phyloP scores from a whole-genome alignment of 306 rosid genomes.

The Malus sieversii region DNA sequence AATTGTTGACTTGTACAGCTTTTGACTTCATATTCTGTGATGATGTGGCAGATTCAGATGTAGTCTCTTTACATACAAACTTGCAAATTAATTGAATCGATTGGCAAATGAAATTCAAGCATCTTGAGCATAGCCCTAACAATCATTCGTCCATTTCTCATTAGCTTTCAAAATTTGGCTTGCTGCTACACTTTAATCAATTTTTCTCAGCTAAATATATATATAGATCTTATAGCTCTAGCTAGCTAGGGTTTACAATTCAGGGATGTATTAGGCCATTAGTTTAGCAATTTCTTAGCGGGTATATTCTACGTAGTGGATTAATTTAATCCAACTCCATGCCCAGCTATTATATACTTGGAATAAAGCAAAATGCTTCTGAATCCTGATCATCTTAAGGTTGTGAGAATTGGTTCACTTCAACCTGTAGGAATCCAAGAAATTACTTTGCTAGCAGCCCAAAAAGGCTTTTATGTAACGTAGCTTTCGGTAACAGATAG shows the following conservation, averaged over 20 bases:
- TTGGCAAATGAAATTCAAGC: not conserved
- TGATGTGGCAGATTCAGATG: not conserved
- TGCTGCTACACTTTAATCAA: not conserved
- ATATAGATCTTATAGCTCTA: not conserved
- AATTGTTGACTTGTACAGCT: not conserved
- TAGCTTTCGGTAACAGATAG: slow-evolving; percentile 15
- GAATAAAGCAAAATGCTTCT: slow-evolving; percentile 17
- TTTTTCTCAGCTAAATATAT: not conserved
- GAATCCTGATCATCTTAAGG: not conserved
- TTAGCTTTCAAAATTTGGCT: not conserved
- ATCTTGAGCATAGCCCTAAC: not conserved
- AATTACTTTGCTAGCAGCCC: slow-evolving; percentile 1
- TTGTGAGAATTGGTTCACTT: not conserved
- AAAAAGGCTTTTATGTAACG: slow-evolving; percentile 4
- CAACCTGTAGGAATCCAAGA: slow-evolving; percentile 2
- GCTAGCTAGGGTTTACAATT: not conserved
- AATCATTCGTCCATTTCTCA: not conserved
- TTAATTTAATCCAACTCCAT: not conserved
- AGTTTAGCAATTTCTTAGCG: not conserved
- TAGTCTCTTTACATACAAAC: not conserved
- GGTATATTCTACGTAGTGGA: not conserved
- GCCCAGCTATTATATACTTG: not conserved
- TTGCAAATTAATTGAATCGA: not conserved
- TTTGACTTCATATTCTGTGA: not conserved
- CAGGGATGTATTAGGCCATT: not conserved